These are phyloP conservation scores for Coemansia sp. DNA, from an alignment of 192 early-diverging fungal genomes.

Conservation along the genomic window DNA sequence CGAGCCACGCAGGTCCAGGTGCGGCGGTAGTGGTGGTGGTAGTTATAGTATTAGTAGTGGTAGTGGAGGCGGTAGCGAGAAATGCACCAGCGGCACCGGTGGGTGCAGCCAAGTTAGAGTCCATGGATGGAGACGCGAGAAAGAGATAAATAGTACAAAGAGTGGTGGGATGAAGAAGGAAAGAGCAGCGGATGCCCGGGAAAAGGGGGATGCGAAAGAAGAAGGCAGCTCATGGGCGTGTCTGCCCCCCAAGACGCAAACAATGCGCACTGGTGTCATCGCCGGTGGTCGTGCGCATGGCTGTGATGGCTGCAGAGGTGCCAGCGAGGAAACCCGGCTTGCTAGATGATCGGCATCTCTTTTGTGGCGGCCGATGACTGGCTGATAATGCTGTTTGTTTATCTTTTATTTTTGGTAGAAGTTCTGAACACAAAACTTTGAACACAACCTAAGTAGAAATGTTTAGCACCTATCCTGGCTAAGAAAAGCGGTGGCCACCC, in stretches of 20 bases:
- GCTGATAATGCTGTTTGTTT: neutral
- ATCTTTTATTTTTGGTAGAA: neutral
- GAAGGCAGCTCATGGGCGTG: neutral
- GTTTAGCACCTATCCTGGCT: no score
- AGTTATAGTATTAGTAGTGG: no score
- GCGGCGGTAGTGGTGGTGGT: slow-evolving; percentile 17
- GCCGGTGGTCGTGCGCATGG: neutral
- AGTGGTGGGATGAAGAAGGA: neutral
- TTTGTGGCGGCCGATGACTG: neutral
- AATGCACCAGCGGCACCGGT: slow-evolving; percentile 1
- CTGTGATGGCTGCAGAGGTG: neutral
- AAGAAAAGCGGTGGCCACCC: no score
- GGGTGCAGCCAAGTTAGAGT: slow-evolving; percentile 1
- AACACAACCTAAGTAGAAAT: no score
- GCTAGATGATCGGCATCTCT: neutral
- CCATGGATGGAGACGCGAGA: slow-evolving; percentile 9
- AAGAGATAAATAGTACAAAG: slow-evolving; percentile 18
- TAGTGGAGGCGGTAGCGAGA: slow-evolving; percentile 16
- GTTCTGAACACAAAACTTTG: no score
- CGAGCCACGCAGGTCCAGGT: slow-evolving; percentile 59
- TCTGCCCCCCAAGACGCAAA: neutral
- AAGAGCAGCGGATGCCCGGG: neutral
- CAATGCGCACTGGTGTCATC: neutral
- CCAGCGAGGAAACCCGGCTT: neutral
- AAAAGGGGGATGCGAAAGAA: slow-evolving; percentile 1